phyloP scores from a whole-genome alignment of 495 filamentous ascomycete genomes.

The Neurospora sp. region DNA sequence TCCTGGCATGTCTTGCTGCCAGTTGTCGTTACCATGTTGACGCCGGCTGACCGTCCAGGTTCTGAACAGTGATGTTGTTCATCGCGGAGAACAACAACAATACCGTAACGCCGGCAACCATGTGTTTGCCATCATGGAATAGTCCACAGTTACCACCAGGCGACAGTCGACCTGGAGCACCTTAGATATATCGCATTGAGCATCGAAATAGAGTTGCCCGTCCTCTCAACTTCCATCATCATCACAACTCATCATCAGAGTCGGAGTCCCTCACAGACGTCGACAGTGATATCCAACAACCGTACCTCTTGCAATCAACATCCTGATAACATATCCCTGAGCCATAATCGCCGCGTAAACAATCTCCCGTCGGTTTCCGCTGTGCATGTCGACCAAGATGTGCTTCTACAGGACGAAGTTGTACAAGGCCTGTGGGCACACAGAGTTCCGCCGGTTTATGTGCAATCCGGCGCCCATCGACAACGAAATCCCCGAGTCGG shows the following conservation, averaged over 20 bases:
- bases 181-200: not conserved
- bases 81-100: not conserved
- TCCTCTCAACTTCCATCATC: not conserved
- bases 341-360: no score
- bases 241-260: not conserved
- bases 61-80: not conserved
- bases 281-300: not conserved
- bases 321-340: no score
- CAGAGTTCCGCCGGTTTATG: not conserved
- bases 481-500: fast-evolving
- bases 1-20: not conserved
- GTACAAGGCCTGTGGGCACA: not conserved
- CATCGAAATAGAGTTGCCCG: not conserved
- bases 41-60: not conserved
- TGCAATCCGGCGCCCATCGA: not conserved
- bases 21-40: not conserved
- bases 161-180: not conserved
- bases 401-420: not conserved
- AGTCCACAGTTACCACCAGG: not conserved
- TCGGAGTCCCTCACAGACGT: not conserved
- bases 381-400: not conserved
- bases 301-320: not conserved
- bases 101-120: not conserved
- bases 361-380: no score
- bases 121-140: not conserved